phyloP scores from a whole-genome alignment of 2,329 filamentous ascomycete genomes.

The Trichoderma sp. region DNA sequence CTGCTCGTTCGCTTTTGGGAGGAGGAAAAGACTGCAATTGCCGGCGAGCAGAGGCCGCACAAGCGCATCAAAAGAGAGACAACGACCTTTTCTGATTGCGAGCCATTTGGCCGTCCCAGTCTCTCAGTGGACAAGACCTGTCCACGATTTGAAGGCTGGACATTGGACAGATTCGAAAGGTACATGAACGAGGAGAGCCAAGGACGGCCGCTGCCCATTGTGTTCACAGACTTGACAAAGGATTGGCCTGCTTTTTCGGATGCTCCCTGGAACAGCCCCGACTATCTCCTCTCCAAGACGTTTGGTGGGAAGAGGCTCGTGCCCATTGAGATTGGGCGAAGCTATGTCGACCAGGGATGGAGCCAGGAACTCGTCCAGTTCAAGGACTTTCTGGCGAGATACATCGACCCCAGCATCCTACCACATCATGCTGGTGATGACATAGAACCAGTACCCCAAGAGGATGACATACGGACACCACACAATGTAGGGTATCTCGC shows the following conservation, averaged over 20 bases:
- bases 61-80: conserved; percentile 30
- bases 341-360: conserved; percentile 86
- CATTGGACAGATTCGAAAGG: conserved; percentile 61
- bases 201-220: conserved; percentile 58
- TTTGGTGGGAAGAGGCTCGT: conserved; percentile 77
- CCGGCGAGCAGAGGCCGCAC: conserved; percentile 25
- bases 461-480: not conserved
- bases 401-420: conserved; percentile 49
- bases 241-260: conserved; percentile 76
- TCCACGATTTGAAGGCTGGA: conserved; percentile 43
- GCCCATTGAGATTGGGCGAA: conserved; percentile 81
- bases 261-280: conserved; percentile 69
- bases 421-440: conserved; percentile 25
- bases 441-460: not conserved
- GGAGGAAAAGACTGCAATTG: not conserved
- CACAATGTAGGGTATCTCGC: conserved; percentile 73
- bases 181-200: conserved; percentile 53
- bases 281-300: conserved; percentile 73
- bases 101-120: conserved; percentile 36
- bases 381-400: conserved; percentile 64
- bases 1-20: conserved; percentile 41
- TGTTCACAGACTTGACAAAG: conserved; percentile 65
- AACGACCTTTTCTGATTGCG: conserved; percentile 33
- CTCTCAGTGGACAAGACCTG: conserved; percentile 32
- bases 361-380: conserved; percentile 80